phyloP scores from a whole-genome alignment of 805 yeast genomes.

The Grigorovia transvaalensis region DNA sequence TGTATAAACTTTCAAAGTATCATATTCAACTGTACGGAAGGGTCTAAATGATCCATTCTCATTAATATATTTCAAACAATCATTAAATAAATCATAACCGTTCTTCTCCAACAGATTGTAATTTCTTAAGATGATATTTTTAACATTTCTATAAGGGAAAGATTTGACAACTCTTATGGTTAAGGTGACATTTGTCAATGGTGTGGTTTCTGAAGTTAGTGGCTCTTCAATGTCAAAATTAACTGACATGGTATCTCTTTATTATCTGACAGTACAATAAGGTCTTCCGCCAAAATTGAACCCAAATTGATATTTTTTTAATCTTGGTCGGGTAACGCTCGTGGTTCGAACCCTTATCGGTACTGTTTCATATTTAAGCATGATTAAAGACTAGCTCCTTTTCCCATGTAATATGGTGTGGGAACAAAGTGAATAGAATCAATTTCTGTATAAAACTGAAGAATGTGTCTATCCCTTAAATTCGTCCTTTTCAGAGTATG shows the following conservation, averaged over 20 bases:
- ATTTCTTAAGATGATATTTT: slow-evolving; percentile 57
- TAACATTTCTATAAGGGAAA: slow-evolving; percentile 82
- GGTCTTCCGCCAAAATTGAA: no score
- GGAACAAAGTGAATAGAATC: no score
- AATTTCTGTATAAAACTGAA: no score
- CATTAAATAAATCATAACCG: slow-evolving; percentile 50
- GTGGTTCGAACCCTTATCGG: no score
- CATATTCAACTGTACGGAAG: slow-evolving; percentile 62
- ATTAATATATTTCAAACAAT: slow-evolving; percentile 35
- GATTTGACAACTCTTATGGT: slow-evolving; percentile 86
- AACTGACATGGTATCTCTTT: neutral
- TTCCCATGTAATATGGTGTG: no score
- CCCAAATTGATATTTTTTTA: no score
- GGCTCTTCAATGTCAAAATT: slow-evolving; percentile 52
- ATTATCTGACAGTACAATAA: no score
- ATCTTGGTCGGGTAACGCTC: no score
- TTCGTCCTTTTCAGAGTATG: no score
- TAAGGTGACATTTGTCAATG: slow-evolving; percentile 54
- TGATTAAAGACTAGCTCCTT: no score
- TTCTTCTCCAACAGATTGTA: slow-evolving; percentile 64
- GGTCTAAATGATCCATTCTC: slow-evolving; percentile 70
- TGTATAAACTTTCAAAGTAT: slow-evolving; percentile 77
- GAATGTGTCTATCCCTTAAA: no score
- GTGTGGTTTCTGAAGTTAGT: slow-evolving; percentile 67
- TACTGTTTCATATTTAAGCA: no score